Evolutionary conservation across 805 yeast species (phyloP), one percentile per base, ranked within the genome.

Genomic region (Tetrapisispora phaffii): DNA sequence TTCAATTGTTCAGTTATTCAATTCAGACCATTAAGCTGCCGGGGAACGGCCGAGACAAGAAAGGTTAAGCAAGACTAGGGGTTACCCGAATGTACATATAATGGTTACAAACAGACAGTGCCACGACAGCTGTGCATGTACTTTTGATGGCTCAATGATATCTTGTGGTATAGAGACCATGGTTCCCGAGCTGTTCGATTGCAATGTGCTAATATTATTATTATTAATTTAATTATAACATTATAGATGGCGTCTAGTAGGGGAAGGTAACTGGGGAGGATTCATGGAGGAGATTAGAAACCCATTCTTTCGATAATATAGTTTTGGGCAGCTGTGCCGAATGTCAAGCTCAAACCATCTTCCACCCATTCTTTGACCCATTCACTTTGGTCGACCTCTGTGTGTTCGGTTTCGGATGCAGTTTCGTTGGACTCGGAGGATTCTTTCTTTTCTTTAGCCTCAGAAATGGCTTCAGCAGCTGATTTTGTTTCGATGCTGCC

Each of bases 281-380:
- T 26, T 32, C 20, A 20, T 32, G 17, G 16, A 15, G 5, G 10
- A 21, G n/a, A 32, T 50, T 36, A 54, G 36, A 57, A 52, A 7
- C 63, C 65, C 67, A 93, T 93, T 65, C 98, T 75, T 62, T 80
- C 81, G 39, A 89, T 79, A 39, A 93, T 94, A 62, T 93, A 93
- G 57, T 80, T 77, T 63, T 93, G 97, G 1, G 97, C 95, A 29
- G 86, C 69, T 1, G 85, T 82, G 16, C 96, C 97, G 51, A 93
- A 76, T 16, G 87, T 72, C 50, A 88, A 73, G 17, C 79, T 78
- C 42, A 93, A 70, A 0, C 96, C 95, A 52, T 79, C 82, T 55
- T 78, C 81, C 32, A 84, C 71, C 94, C 94, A 85, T 44, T 77
- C 83, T 36, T 72, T 69, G 13, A 85, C 84, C 94, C 93, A 85